Evolutionary conservation across 306 rosid species (phyloP), one percentile per base, ranked within the genome.

Genomic region (Delonix regia): DNA sequence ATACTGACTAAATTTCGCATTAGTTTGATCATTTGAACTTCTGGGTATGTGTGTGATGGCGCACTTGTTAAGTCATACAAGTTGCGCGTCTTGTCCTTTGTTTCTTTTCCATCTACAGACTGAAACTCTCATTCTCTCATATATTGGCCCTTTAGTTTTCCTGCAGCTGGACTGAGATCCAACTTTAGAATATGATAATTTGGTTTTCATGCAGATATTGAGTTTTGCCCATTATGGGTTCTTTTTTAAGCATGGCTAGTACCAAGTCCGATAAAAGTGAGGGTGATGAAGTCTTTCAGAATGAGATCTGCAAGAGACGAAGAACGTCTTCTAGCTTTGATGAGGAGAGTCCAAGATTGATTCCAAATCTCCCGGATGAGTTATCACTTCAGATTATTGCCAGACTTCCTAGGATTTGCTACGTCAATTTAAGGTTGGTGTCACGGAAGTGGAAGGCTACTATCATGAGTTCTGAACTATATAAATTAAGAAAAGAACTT

Each of bases 331-430:
- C 82, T 36, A 69, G 79, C 42, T 75, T 73, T 41, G 74, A 61
- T 25, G 98, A 88, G 80, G 94, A 89, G 86, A 89, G 79, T 82
- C 84, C 87, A 53, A 91, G 93, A 78, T 78, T 95, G 49, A 91
- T 95, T 82, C 97, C 97, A 11, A 79, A 78, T 76, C 94, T 95
- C 82, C 98, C 98, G 57, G 98, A 95, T 80, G 99, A 95, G 89
- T 53, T 95, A 39, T 95, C 99, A 11, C 47, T 93, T 55, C 99
- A 91, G 85, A 93, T 95, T 78, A 85, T 95, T 27, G 99, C 99
- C 53, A 91, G 99, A 68, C 80, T 92, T 81, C 98, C 98, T 52
- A 88, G 97, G 76, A 82, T 88, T 73, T 89, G 70, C 85, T 87
- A 95, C 83, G 82, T 80, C 33, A 83, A 84, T 70, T 57, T 86